Percentiles rank a stretch among this genome's conserved stretches.
These are phyloP conservation scores for Plasmodium coatneyi DNA, from an alignment of 169 alveolate species.

Conservation along the genomic window DNA sequence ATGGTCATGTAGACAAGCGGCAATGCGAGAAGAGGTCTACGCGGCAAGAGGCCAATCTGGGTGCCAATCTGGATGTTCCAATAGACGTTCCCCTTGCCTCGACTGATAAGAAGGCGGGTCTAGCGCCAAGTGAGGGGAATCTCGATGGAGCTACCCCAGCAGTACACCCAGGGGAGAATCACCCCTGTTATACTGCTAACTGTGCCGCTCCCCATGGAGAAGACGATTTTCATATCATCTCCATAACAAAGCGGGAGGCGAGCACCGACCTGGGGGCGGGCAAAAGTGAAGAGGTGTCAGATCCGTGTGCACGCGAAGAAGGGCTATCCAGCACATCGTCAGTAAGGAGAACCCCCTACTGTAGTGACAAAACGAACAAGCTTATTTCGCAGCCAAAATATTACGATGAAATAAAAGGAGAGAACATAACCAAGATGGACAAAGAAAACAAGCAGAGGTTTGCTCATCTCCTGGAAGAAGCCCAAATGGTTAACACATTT, in stretches of 20 bases:
- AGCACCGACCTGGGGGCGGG: background rate
- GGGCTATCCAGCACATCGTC: background rate
- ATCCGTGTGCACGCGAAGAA: background rate
- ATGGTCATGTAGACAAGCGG: background rate
- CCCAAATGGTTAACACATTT: conserved; percentile 32
- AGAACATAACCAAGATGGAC: conserved; percentile 15
- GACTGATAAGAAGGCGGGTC: background rate
- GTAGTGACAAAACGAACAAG: background rate
- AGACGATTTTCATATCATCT: background rate
- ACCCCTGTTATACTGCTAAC: background rate
- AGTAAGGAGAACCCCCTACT: background rate
- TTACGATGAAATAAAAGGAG: conserved; percentile 15
- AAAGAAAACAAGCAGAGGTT: conserved; percentile 22
- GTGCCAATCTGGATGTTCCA: background rate
- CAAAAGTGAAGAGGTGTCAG: background rate
- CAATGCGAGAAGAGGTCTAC: background rate
- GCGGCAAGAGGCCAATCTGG: background rate
- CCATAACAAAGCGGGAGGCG: background rate
- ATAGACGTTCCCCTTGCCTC: background rate
- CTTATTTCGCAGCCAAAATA: conserved; percentile 1
- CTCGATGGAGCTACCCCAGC: background rate
- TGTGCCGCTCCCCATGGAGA: background rate
- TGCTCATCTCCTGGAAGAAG: conserved; percentile 7
- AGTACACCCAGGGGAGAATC: background rate
- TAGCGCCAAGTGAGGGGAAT: background rate